phyloP scores from a whole-genome alignment of 2,329 filamentous ascomycete genomes.

The Penicillium sp. region DNA sequence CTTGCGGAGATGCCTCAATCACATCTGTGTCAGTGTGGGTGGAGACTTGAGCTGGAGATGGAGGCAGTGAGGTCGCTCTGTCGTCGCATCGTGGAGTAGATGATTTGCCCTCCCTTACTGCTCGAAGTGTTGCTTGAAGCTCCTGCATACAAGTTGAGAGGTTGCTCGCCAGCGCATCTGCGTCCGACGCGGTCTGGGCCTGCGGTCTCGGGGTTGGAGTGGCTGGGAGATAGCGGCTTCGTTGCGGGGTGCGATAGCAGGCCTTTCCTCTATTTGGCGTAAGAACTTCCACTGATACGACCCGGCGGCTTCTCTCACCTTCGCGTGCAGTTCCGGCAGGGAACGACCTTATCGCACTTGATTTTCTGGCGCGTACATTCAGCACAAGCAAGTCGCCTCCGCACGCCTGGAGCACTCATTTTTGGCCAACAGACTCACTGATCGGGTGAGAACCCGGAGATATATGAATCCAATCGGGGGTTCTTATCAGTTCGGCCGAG shows the following conservation, averaged over 20 bases:
- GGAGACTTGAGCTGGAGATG: neutral
- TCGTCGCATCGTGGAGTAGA: slow-evolving; percentile 2
- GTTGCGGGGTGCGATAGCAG: neutral
- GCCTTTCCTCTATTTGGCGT: neutral
- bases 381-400: slow-evolving; percentile 33
- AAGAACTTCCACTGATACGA: neutral
- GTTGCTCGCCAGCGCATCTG: slow-evolving; percentile 17
- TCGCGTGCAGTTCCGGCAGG: slow-evolving; percentile 45
- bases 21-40: too few relatives aligned
- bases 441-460: neutral
- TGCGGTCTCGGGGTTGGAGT: slow-evolving; percentile 15
- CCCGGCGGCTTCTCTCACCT: slow-evolving; percentile 5
- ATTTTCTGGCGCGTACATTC: slow-evolving; percentile 35
- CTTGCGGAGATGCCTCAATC: too few relatives aligned
- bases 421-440: neutral
- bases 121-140: slow-evolving; percentile 30
- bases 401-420: slow-evolving; percentile 16
- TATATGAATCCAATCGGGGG: neutral
- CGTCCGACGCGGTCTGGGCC: neutral
- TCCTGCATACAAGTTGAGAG: slow-evolving; percentile 32
- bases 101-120: neutral
- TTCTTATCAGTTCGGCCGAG: slow-evolving; percentile 17
- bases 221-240: neutral
- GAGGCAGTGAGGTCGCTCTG: neutral
- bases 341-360: slow-evolving; percentile 48